Evolutionary conservation across 352 stramenopile species (phyloP), one percentile per base, ranked within the genome.

Genomic region (Thalassiosira oceanica): DNA sequence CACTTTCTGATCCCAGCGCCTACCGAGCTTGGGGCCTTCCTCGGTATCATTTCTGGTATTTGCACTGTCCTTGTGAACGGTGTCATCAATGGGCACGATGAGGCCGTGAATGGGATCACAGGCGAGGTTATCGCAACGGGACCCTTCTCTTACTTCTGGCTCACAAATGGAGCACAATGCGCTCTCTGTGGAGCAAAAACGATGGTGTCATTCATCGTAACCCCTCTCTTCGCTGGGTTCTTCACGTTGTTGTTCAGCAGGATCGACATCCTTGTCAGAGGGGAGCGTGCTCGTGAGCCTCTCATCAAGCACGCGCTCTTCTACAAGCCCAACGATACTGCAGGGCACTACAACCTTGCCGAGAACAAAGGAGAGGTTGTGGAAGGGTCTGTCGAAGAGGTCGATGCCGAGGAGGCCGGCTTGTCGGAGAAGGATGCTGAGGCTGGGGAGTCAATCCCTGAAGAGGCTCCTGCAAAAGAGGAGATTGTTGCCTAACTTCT

Each of bases 131-230:
- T 78, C 61, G 70, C 62, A 15, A 72, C 58, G 15, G 56, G 55
- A 15, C 56, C 60, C 18, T 86, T 86, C 44, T 66, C 74, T 48
- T 90, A 88, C 44, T 90, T 90, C 53, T 90, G 83, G 83, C 58
- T 88, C 6, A 74, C 64, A 20, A 86, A 90, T 36, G 72, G 60
- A 5, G 60, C 29, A 13, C 67, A 85, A 43, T 90, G 83, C 48
- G 62, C 83, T 49, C 70, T 90, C 11, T 90, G 83, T 53, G 83
- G 83, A 56, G 64, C 39, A 24, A 81, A 78, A 27, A 88, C 76
- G 3, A 88, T 90, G 83, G 46, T 86, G 24, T 81, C 77, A 36
- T 90, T 90, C 67, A 90, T 90, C 58, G 46, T 90, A 4, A 79
- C 74, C 18, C 83, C 83, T 44, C 46, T 83, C 23, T 44, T 84